Evolutionary conservation across 805 yeast species (phyloP), one percentile per base, ranked within the genome.

Genomic region (Saturnispora diversa): DNA sequence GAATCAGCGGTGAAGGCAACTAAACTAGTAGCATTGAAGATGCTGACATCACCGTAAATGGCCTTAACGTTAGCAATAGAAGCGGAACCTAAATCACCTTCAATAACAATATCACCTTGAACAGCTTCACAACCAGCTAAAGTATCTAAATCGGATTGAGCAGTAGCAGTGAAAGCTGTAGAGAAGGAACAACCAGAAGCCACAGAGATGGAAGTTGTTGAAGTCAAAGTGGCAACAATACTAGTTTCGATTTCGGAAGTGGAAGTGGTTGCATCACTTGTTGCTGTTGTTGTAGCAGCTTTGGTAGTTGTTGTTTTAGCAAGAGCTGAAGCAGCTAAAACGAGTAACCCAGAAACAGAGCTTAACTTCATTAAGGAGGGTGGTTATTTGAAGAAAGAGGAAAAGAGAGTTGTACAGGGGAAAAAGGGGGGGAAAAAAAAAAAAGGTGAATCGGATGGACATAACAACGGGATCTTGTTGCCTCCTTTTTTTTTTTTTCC

Each of bases 41-140:
- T 68, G 38, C 59, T 64, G 58, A 92, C 69, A 55, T 77, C 73
- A 68, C 97, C 98, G 58, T 75, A 75, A 53, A 92, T 67, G 56
- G 74, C 77, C 67, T 80, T 60, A 51, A 88, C 82, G 50, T 83
- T 84, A 58, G 81, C 80, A 55, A 92, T 68, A 44, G 79, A 71
- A 51, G 80, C 80, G 44, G 74, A 52, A 50, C 77, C 79, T 46
- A 80, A 63, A 48, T 65, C 69, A 66, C 88, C 88, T 43, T 72
- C 57, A 58, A 90, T 72, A 65, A 68, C 62, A 54, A 92, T 67
- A 61, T 80, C 80, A 72, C 96, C 97, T 49, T 74, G 73, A 51
- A 92, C 71, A 47, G 86, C 82, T 28, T 74, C 63, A 76, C 98
- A 92, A 35, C 77, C 69, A 37, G 84, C 63, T 40, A 82, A 74